Percentiles rank a stretch among this genome's conserved stretches.
Evolutionary conservation across 1,139 yeast species (phyloP).

Genomic region (Pichia sp.): DNA sequence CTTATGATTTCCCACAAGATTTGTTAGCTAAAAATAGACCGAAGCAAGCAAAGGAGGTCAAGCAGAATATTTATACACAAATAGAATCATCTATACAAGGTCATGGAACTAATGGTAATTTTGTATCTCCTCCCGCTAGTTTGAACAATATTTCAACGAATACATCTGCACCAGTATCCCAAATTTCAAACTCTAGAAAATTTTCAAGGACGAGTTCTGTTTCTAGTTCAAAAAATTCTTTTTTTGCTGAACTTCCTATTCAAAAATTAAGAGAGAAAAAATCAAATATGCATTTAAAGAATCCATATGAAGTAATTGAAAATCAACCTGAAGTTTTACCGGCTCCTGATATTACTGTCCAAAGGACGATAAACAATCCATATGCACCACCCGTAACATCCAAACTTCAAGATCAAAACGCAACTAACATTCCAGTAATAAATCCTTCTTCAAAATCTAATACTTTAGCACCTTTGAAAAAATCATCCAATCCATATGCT

Average conservation of each 20-base stretch:
- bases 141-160: neutral
- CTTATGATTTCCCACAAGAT: conserved; percentile 73
- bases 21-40: conserved; percentile 37
- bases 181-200: neutral
- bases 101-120: no score
- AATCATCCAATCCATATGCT: conserved; percentile 27
- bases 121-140: no score
- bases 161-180: neutral
- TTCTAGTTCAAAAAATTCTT: conserved; percentile 19
- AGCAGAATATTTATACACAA: conserved; percentile 25
- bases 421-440: neutral
- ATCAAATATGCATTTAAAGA: conserved; percentile 14
- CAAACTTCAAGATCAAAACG: neutral
- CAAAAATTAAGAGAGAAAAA: conserved; percentile 6
- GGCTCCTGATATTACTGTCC: no score
- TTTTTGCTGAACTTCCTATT: conserved; percentile 43
- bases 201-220: conserved; percentile 9
- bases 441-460: neutral
- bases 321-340: neutral
- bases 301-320: conserved; percentile 20
- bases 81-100: conserved; percentile 16
- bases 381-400: conserved; percentile 15
- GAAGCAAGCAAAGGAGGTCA: conserved; percentile 30
- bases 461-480: conserved; percentile 10
- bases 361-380: conserved; percentile 9